A percentile compares a stretch with the other conserved stretches of the same genome.
These are phyloP conservation scores for Ballota nigra DNA, from an alignment of 257 asterid species.

Conservation along the genomic window DNA sequence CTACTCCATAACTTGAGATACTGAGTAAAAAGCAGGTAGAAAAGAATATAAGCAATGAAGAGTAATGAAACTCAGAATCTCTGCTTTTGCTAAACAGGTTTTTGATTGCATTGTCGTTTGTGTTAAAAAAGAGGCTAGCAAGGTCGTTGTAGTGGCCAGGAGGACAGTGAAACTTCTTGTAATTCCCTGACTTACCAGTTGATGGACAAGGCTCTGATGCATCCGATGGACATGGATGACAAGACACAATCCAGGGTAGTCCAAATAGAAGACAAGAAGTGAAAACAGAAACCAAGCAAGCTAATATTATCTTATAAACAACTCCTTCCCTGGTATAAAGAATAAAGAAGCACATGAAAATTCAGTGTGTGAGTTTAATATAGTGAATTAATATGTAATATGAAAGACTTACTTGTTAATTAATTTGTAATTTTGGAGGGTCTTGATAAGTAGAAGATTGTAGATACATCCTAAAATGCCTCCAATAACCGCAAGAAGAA, in stretches of 20 bases:
- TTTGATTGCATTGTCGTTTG: constrained; percentile 78
- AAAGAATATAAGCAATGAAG: constrained; percentile 66
- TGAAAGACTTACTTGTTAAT: constrained; percentile 46
- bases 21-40: constrained; percentile 66
- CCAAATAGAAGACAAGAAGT: constrained; percentile 86
- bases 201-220: constrained; percentile 83
- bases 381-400: constrained; percentile 7
- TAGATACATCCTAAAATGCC: constrained; percentile 73
- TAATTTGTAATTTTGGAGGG: constrained; percentile 48
- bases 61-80: constrained; percentile 55
- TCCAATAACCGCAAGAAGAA: constrained; percentile 65
- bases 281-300: constrained; percentile 59
- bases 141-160: constrained; percentile 85
- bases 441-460: constrained; percentile 53
- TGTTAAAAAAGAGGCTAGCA: constrained; percentile 88
- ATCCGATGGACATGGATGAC: constrained; percentile 68
- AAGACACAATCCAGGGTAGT: constrained; percentile 73
- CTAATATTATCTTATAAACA: constrained; percentile 51
- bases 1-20: constrained; percentile 73
- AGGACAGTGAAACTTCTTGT: constrained; percentile 76
- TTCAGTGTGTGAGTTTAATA: not conserved
- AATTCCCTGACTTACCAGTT: constrained; percentile 86
- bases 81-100: constrained; percentile 85
- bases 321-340: constrained; percentile 51
- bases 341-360: constrained; percentile 12